Conservation (phyloP, 208 protist species). For the Angomonas deanei region DNA sequence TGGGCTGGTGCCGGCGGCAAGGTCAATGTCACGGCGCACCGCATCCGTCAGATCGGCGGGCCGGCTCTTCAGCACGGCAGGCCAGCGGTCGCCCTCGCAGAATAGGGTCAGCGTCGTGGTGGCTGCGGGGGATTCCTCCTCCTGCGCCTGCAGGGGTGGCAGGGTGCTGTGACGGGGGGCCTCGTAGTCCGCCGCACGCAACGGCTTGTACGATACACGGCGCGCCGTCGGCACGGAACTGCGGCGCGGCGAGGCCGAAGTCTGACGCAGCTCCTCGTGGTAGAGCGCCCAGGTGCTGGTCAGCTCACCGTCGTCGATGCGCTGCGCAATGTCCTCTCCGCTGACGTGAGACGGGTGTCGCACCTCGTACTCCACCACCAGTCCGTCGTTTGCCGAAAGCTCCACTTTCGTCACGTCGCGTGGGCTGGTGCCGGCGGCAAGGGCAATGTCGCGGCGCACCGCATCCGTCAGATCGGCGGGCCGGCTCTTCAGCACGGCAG, state of each 20-base stretch:
- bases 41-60: not conserved
- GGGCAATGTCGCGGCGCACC: not conserved
- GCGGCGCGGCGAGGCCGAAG: not conserved
- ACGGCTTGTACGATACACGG: not conserved
- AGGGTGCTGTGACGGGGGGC: not conserved
- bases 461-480: not conserved
- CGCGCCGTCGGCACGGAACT: not conserved
- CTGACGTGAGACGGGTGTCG: not conserved
- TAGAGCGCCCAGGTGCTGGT: not conserved
- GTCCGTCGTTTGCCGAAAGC: not conserved
- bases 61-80: not conserved
- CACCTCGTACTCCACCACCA: not conserved
- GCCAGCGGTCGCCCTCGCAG: not conserved
- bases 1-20: not conserved
- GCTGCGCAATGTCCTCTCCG: not conserved
- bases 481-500: not conserved
- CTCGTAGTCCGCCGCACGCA: not conserved
- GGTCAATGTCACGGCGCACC: not conserved
- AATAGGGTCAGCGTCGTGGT: not conserved
- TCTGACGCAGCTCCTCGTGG: not conserved
- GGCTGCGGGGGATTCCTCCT: not conserved
- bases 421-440: not conserved
- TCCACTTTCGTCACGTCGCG: not conserved
- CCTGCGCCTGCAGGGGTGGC: not conserved
- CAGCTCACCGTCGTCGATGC: not conserved